Evolutionary conservation across 2,329 filamentous ascomycete genomes (phyloP), one percentile per base, ranked within the genome.

Genomic region (Fusarium scirpi): DNA sequence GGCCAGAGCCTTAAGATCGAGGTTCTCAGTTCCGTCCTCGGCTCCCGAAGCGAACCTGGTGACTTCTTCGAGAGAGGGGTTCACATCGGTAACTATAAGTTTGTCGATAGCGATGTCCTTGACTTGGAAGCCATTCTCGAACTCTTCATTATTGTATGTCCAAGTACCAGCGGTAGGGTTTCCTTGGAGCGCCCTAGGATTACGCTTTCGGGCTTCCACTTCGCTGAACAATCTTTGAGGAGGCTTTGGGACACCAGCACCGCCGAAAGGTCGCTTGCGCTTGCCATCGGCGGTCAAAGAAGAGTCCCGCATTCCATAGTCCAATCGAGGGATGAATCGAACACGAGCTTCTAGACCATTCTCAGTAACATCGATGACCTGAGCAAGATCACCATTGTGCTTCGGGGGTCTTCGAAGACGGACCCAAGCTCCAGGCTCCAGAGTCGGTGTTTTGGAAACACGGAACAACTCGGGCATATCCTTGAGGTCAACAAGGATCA

Each of bases 381-480:
- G 94, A 8, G 94, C 96, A 74, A 99, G 84, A 85, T 99, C 96
- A 22, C 93, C 93, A 43, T 89, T 89, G 80, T 99, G 97, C 78
- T 94, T 92, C 46, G 91, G 87, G 4, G 90, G 90, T 57, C 93
- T 89, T 78, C 90, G 91, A 69, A 98, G 90, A 69, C 96, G 93
- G 54, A 98, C 95, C 87, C 96, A 99, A 40, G 94, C 94, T 69
- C 95, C 95, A 12, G 92, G 92, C 74, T 96, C 90, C 34, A 99
- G 85, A 27, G 90, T 90, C 49, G 94, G 92, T 5, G 92, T 95
- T 83, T 97, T 97, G 65, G 90, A 91, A 29, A 97, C 93, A 54
- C 94, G 90, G 20, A 99, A 86, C n/a, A 99, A 87, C 80, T 98
- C 96, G 3, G 96, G 95, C 91, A 98, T 97, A 81, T 99, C 96